Evolutionary conservation across 2,329 filamentous ascomycete species (phyloP).

Genomic region (Botryotinia convoluta): DNA sequence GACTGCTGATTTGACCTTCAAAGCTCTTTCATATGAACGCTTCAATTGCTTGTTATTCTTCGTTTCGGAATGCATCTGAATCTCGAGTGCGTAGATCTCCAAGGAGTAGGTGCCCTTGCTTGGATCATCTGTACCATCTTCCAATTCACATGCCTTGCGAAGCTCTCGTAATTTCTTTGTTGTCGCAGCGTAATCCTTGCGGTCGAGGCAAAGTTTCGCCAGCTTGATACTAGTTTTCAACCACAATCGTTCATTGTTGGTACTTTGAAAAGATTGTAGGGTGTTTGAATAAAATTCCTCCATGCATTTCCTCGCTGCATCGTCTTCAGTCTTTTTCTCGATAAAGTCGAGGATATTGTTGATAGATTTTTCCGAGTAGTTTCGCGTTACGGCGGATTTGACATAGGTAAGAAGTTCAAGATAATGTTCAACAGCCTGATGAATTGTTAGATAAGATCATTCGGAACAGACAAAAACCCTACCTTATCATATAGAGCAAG

Average conservation of each 20-base stretch:
- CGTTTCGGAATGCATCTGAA: constrained; percentile 97
- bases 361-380: constrained; percentile 98
- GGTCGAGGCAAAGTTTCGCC: constrained; percentile 83
- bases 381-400: constrained; percentile 92
- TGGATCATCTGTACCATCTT: constrained; percentile 85
- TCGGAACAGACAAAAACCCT: neutral
- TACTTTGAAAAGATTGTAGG: constrained; percentile 90
- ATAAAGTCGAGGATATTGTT: constrained; percentile 99
- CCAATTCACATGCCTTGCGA: constrained; percentile 81
- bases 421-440: constrained; percentile 85
- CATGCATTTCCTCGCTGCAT: constrained; percentile 75
- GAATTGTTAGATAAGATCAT: constrained; percentile 16
- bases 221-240: constrained; percentile 98
- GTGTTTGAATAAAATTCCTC: constrained; percentile 94
- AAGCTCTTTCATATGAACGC: constrained; percentile 82
- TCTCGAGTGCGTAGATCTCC: constrained; percentile 94
- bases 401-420: constrained; percentile 94
- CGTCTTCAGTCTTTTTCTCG: constrained; percentile 78
- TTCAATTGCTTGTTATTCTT: constrained; percentile 98
- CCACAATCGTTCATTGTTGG: constrained; percentile 96
- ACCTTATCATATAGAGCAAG: constrained; percentile 86
- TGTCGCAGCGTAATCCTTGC: constrained; percentile 80
- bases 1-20: constrained; percentile 92
- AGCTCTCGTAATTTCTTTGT: constrained; percentile 83
- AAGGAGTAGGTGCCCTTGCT: constrained; percentile 95